These are phyloP conservation scores for Monosporascus sp. DNA, from an alignment of 2,329 filamentous ascomycete genomes.

Conservation along the genomic window DNA sequence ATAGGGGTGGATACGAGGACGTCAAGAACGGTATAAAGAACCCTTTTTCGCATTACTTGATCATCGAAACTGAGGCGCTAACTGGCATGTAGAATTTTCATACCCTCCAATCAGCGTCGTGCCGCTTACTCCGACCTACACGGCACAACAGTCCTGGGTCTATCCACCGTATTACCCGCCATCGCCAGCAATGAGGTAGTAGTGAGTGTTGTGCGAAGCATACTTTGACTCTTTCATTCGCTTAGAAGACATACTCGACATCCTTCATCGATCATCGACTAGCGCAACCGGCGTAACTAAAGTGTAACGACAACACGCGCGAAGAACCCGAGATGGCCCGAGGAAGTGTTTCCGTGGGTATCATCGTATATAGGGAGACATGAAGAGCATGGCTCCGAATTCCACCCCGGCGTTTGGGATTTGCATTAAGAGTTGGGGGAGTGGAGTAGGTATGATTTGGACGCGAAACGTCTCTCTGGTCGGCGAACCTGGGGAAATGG, in stretches of 20 bases:
- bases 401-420: too few relatives aligned
- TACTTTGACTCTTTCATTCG: neutral
- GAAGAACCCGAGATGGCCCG: too few relatives aligned
- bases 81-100: slow-evolving; percentile 26
- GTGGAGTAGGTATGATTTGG: too few relatives aligned
- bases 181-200: slow-evolving; percentile 18
- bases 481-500: too few relatives aligned
- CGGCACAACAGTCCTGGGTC: slow-evolving; percentile 28
- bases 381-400: too few relatives aligned
- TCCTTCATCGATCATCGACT: neutral
- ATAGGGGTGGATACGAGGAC: slow-evolving; percentile 31
- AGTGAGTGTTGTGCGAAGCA: neutral
- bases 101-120: slow-evolving; percentile 27
- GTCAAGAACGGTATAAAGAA: slow-evolving; percentile 27
- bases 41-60: slow-evolving; percentile 5
- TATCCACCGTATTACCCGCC: slow-evolving; percentile 32
- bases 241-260: neutral
- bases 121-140: slow-evolving; percentile 27
- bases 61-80: slow-evolving; percentile 18
- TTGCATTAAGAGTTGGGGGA: too few relatives aligned
- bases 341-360: too few relatives aligned
- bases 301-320: too few relatives aligned
- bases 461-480: too few relatives aligned
- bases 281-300: too few relatives aligned
- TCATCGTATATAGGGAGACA: too few relatives aligned